Conservation (phyloP, 2,329 filamentous ascomycete species). For the Monosporascus cannonballus region DNA sequence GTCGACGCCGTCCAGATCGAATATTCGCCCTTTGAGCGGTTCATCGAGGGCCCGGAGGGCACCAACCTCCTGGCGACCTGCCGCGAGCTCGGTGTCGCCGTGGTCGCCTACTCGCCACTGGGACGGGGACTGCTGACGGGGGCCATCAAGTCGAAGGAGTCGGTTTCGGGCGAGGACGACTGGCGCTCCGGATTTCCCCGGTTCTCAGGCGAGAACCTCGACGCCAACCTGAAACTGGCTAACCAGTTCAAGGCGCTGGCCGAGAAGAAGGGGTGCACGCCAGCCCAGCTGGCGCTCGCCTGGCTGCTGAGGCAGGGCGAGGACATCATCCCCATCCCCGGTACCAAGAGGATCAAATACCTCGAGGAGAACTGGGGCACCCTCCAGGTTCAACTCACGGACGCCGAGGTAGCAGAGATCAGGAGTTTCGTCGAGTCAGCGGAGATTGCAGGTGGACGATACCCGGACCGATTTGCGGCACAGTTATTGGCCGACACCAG, state of each 20-base stretch:
- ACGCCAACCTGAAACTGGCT: conserved; percentile 41
- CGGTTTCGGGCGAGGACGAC: conserved; percentile 36
- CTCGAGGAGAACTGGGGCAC: conserved; percentile 29
- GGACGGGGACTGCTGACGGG: conserved; percentile 40
- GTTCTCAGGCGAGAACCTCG: conserved; percentile 32
- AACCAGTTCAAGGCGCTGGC: conserved; percentile 35
- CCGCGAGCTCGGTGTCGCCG: conserved; percentile 32
- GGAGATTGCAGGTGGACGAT: conserved; percentile 1
- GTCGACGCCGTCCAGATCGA: conserved; percentile 45
- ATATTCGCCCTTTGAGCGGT: conserved; percentile 41
- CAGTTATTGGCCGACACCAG: conserved; percentile 5
- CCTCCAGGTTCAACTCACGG: conserved; percentile 13
- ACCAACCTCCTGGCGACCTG: conserved; percentile 28
- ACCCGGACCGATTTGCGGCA: conserved; percentile 1
- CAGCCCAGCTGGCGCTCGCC: conserved; percentile 41
- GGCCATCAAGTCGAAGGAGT: conserved; percentile 34
- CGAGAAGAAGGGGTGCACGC: conserved; percentile 34
- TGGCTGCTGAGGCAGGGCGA: conserved; percentile 32
- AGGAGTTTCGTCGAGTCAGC: conserved; percentile 7
- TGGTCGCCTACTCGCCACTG: conserved; percentile 32
- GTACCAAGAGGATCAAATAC: conserved; percentile 28
- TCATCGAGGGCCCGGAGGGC: conserved; percentile 33
- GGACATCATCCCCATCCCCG: conserved; percentile 14
- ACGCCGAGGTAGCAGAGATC: conserved; percentile 19
- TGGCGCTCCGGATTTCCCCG: conserved; percentile 29